Evolutionary conservation across 176 grass and related monocot genomes (phyloP).

Genomic region (Triticum turgidum): DNA sequence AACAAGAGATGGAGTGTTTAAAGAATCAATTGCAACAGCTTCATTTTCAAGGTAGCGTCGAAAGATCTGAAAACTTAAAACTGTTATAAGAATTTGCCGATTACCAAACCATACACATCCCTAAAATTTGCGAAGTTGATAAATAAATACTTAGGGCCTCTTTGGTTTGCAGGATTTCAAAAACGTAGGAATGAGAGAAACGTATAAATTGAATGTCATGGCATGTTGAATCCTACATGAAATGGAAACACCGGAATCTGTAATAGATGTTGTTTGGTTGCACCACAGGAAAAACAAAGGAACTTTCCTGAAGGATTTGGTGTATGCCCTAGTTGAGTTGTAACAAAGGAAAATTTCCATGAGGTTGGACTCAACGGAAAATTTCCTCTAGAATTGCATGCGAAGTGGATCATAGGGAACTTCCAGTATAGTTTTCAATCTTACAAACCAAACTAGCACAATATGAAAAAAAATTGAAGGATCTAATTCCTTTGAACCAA

Average conservation of each 20-base stretch:
- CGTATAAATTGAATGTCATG: not conserved
- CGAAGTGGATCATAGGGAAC: not conserved
- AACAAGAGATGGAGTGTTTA: slow-evolving; percentile 7
- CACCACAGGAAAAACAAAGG: not conserved
- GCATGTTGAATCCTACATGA: not conserved
- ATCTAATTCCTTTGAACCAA: not conserved
- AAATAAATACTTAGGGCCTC: not conserved
- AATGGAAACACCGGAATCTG: not conserved
- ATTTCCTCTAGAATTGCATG: not conserved
- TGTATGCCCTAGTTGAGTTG: not conserved
- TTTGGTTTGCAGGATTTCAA: not conserved
- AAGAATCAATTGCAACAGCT: not conserved
- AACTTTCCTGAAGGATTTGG: not conserved
- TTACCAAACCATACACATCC: not conserved
- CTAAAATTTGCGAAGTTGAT: not conserved
- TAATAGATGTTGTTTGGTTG: not conserved
- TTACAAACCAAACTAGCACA: not conserved
- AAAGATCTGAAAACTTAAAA: slow-evolving; percentile 21
- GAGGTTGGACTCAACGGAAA: not conserved
- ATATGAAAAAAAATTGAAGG: not conserved
- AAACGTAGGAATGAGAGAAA: not conserved
- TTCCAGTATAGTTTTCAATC: not conserved
- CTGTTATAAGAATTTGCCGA: not conserved
- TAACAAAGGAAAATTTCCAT: not conserved
- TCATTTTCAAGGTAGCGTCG: slow-evolving; percentile 16